Evolutionary conservation across 441 rosid species (phyloP).

Genomic region (Bruguiera hainesii): DNA sequence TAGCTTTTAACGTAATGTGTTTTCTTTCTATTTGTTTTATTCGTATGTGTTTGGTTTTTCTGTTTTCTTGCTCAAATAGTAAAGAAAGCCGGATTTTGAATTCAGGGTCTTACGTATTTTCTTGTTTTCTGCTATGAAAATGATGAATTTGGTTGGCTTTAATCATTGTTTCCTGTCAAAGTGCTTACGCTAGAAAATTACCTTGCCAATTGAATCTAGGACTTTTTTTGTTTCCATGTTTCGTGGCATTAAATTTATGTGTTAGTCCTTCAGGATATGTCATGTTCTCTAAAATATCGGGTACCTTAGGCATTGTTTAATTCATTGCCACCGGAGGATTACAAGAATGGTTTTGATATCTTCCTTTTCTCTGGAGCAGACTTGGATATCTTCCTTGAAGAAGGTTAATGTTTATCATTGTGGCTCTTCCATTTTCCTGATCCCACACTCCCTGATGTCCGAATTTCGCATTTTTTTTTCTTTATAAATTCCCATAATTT

Average conservation of each 20-base stretch:
- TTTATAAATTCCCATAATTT: neutral
- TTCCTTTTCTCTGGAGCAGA: too few species aligned
- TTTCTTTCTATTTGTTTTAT: neutral
- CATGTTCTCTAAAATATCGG: conserved; percentile 1
- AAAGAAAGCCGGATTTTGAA: neutral
- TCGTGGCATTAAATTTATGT: neutral
- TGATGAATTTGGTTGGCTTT: conserved; percentile 3
- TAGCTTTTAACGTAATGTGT: conserved; percentile 7
- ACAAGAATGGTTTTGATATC: conserved; percentile 45
- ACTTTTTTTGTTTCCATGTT: conserved; percentile 14
- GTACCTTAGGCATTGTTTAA: conserved; percentile 68
- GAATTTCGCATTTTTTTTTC: neutral
- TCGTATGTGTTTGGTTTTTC: neutral
- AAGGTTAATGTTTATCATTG: too few species aligned
- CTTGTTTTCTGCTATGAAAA: neutral
- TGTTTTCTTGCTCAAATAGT: conserved; percentile 3
- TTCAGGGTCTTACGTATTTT: conserved; percentile 8
- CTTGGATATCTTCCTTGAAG: too few species aligned
- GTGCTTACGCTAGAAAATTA: conserved; percentile 81
- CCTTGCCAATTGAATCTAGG: conserved; percentile 95
- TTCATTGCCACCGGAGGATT: conserved; percentile 78
- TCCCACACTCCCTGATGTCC: neutral
- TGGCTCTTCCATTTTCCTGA: too few species aligned
- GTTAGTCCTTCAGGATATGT: neutral
- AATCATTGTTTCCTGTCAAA: conserved; percentile 44